phyloP scores from a whole-genome alignment of 345 rosid genomes.

The Mangifera indica region DNA sequence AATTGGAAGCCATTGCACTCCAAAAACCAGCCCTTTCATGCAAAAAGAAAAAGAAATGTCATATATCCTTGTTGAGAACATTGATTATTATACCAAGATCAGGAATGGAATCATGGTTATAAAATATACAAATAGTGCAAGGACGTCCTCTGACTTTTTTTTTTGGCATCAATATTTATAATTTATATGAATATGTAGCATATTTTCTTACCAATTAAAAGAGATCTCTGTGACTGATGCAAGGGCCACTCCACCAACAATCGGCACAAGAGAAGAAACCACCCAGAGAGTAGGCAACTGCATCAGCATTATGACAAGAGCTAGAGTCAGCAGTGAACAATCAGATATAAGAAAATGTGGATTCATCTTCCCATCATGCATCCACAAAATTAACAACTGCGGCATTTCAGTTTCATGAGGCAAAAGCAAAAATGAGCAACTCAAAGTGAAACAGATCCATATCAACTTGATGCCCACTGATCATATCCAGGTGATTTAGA shows the following conservation, averaged over 20 bases:
- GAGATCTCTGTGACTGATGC: constrained; percentile 93
- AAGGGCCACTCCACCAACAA: constrained; percentile 94
- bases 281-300: constrained; percentile 90
- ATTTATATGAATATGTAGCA: background rate
- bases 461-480: background rate
- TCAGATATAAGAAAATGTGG: background rate
- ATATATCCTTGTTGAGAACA: constrained; percentile 8
- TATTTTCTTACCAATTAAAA: constrained; percentile 73
- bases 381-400: background rate
- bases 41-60: background rate
- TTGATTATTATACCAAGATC: background rate
- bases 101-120: constrained; percentile 1
- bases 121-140: background rate
- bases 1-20: constrained; percentile 94
- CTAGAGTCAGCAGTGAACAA: background rate
- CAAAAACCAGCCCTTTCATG: constrained; percentile 74
- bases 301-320: constrained; percentile 14
- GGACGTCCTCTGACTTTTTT: no score
- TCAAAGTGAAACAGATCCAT: constrained; percentile 3
- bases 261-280: constrained; percentile 81
- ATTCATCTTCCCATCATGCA: background rate
- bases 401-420: background rate
- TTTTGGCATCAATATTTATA: background rate
- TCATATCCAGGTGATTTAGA: background rate
- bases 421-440: background rate